Conservation (phyloP, 78 protist species). For the Bigelowiella natans region DNA sequence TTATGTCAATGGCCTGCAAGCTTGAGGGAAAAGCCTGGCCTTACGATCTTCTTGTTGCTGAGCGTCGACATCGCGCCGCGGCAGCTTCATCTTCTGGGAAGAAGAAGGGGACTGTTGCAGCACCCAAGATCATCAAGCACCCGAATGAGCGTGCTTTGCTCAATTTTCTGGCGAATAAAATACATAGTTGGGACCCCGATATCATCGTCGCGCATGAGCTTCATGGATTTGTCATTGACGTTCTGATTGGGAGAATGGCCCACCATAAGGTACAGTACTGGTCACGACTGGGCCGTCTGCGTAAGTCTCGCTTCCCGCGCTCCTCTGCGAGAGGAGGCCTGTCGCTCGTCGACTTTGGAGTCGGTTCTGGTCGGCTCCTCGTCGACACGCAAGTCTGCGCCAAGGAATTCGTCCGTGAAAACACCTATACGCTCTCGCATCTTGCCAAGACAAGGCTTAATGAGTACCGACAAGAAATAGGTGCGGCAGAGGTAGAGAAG, state of each 20-base stretch:
- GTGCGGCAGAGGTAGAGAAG: neutral
- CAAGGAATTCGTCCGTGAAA: conserved; percentile 43
- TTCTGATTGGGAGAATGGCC: neutral
- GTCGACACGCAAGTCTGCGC: conserved; percentile 57
- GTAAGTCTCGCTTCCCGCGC: neutral
- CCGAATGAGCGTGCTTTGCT: neutral
- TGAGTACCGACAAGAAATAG: neutral
- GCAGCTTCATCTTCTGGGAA: no score
- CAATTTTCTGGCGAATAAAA: neutral
- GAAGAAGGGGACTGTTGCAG: no score
- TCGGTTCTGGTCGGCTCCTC: conserved; percentile 56
- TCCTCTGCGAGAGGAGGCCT: neutral
- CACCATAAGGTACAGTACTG: neutral
- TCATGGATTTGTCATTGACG: neutral
- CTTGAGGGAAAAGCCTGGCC: neutral
- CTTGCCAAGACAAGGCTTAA: conserved; percentile 57
- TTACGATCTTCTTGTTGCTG: neutral
- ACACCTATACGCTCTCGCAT: conserved; percentile 51
- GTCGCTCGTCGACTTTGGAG: neutral
- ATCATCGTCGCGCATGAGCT: neutral
- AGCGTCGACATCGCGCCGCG: neutral
- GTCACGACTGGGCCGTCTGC: neutral
- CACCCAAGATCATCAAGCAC: neutral
- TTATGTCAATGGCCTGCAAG: neutral
- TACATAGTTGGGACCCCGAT: neutral